Base-by-base conservation (phyloP, 164 flowering plant species). In the Stephania yunnanensis region DNA sequence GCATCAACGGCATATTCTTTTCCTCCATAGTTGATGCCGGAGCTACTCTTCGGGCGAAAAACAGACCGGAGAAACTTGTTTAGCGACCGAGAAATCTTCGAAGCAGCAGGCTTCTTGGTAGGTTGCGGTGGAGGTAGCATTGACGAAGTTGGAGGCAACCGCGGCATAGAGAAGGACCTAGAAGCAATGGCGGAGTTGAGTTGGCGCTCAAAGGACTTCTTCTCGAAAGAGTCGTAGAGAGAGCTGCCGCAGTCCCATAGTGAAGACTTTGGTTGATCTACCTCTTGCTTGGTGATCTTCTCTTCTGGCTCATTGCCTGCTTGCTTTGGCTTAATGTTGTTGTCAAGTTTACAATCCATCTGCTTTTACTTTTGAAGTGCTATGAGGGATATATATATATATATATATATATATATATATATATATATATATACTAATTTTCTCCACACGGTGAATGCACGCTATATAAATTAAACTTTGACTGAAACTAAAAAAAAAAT, bases 181-280 rank as follows among this genome's bases (percentile, higher is more conserved):
- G 94, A 82, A 53, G 80, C 36, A n/a, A 92, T 88, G 76, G 97
- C 95, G 1, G 90, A 87, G 76, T 91, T 88, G 42, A 95, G 95
- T 44, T 91, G 95, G 25, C 84, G 89, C n/a, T 86, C 78, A 87
- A 95, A 88, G 0, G 98, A 88, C 30, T 87, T 85, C 70, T 89
- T 88, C 91, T 95, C 99, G 82, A 90, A 90, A 19, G 98, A 94
- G 78, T 94, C 98, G 79, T 94, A 94, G 36, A 94, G 93, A 0
- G 91, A 77, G 79, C 99, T 95, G 9, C 81, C 95, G 69, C 97
- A 89, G 66, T 95, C 98, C 98, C 98, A 95, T 5, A 91, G 80
- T 19, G 22, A 75, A 44, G 76, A 17, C 42, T 78, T 15, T 44
- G 50, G 55, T 66, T 55, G 64, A 65, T 42, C 30, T 22, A 58